A percentile compares a stretch with the other conserved stretches of the same genome.
phyloP scores from a whole-genome alignment of 306 rosid species.

The Pterocarpus santalinus region DNA sequence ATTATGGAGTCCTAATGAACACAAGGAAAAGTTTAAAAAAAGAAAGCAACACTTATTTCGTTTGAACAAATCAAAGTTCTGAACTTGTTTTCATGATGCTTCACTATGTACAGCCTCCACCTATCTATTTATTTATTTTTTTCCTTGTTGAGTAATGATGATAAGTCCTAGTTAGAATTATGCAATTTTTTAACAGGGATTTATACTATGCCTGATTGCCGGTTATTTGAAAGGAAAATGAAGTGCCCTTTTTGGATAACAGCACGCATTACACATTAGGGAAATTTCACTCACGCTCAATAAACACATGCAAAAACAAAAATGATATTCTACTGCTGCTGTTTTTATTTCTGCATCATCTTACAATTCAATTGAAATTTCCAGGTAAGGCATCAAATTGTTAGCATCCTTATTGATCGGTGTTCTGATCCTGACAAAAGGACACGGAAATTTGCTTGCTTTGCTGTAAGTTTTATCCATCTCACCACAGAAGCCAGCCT shows the following conservation, averaged over 20 bases:
- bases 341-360: conserved; percentile 40
- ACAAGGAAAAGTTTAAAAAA: neutral
- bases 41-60: neutral
- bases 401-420: conserved; percentile 82
- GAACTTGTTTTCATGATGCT: conserved; percentile 3
- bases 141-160: neutral
- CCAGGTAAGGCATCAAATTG: conserved; percentile 80
- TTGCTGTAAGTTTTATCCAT: conserved; percentile 84
- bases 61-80: conserved; percentile 20
- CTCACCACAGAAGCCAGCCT: conserved; percentile 19
- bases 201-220: neutral
- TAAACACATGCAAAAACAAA: neutral
- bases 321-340: neutral
- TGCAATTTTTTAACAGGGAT: conserved; percentile 4
- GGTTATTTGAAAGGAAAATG: neutral
- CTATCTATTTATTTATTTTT: too few species aligned
- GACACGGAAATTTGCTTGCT: conserved; percentile 94
- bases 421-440: conserved; percentile 96
- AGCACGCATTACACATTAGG: conserved; percentile 8
- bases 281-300: neutral
- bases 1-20: conserved; percentile 7
- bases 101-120: neutral
- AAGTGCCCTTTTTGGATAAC: conserved; percentile 6
- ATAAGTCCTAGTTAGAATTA: neutral
- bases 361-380: conserved; percentile 39